Percentiles rank a stretch among this genome's conserved stretches.
phyloP scores from a whole-genome alignment of 2,329 filamentous ascomycete genomes.

The Venturia asperata region DNA sequence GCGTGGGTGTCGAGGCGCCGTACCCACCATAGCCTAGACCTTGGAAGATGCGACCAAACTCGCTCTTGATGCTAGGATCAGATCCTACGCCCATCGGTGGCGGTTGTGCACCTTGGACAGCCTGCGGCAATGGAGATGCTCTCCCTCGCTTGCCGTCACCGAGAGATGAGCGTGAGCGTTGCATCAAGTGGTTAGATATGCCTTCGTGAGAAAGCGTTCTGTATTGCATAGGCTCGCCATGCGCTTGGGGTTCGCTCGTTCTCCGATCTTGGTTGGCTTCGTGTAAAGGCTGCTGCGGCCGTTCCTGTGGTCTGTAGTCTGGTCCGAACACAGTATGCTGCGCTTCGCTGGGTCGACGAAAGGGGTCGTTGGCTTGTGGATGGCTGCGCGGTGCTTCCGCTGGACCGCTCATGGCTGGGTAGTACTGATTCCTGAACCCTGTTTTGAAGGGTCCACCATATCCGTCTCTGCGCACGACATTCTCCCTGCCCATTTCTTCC shows the following conservation, averaged over 20 bases:
- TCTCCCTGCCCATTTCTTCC: slow-evolving; percentile 16
- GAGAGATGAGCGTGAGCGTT: slow-evolving; percentile 61
- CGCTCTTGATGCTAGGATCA: slow-evolving; percentile 86
- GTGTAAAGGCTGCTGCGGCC: background rate
- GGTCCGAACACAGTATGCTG: background rate
- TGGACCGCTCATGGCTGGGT: background rate
- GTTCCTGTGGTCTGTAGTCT: slow-evolving; percentile 13
- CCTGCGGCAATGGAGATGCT: slow-evolving; percentile 82
- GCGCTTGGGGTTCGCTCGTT: slow-evolving; percentile 18
- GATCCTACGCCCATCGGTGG: slow-evolving; percentile 70
- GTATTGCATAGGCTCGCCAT: slow-evolving; percentile 11
- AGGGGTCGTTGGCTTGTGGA: slow-evolving; percentile 17
- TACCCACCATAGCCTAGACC: slow-evolving; percentile 65
- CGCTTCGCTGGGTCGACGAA: slow-evolving; percentile 12
- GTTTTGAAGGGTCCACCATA: slow-evolving; percentile 1
- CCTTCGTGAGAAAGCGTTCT: slow-evolving; percentile 22
- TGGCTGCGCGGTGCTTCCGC: slow-evolving; percentile 20
- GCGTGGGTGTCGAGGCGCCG: slow-evolving; percentile 48
- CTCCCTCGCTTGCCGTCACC: slow-evolving; percentile 76
- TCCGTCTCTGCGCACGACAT: slow-evolving; percentile 11
- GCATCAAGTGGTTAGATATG: slow-evolving; percentile 30
- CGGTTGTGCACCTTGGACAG: slow-evolving; percentile 83
- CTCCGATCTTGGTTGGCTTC: slow-evolving; percentile 12
- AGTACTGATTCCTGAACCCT: slow-evolving; percentile 14
- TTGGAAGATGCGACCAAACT: slow-evolving; percentile 90